These are phyloP conservation scores for Cyberlindnera euphorbiiphila DNA, from an alignment of 805 yeast genomes.

Conservation along the genomic window DNA sequence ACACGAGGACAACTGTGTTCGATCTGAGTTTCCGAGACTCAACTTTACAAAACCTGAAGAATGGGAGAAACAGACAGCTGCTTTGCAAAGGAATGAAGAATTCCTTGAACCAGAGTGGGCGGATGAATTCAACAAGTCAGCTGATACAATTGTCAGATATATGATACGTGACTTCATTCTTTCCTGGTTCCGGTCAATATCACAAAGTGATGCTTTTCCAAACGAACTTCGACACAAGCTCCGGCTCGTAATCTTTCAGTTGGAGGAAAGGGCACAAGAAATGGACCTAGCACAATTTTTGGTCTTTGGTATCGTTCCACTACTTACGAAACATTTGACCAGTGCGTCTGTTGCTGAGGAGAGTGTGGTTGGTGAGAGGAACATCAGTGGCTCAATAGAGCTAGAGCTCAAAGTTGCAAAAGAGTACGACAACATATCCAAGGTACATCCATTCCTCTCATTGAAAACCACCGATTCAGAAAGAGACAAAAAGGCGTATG, in stretches of 20 bases:
- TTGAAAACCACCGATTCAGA: constrained; percentile 34
- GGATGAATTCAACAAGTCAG: constrained; percentile 33
- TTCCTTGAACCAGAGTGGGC: constrained; percentile 7
- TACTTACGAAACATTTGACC: constrained; percentile 60
- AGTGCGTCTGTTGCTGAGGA: constrained; percentile 43
- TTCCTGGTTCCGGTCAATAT: constrained; percentile 52
- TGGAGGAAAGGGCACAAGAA: constrained; percentile 39
- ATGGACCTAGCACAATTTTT: constrained; percentile 55
- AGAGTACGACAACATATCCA: constrained; percentile 34
- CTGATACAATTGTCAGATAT: constrained; percentile 42
- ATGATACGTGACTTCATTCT: constrained; percentile 50
- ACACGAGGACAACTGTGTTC: constrained; percentile 4
- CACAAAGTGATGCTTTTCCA: constrained; percentile 36
- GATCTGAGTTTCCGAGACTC: constrained; percentile 22
- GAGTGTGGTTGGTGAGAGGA: constrained; percentile 25
- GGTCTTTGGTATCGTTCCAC: constrained; percentile 57
- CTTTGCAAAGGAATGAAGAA: constrained; percentile 14
- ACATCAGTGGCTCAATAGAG: constrained; percentile 33
- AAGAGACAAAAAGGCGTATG: constrained; percentile 45
- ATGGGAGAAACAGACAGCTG: constrained; percentile 30
- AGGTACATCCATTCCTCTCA: constrained; percentile 55
- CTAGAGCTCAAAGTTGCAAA: constrained; percentile 39
- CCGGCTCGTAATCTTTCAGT: constrained; percentile 34
- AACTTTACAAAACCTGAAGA: constrained; percentile 26
- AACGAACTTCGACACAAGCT: constrained; percentile 41